Evolutionary conservation across 1,284 basidiomycete species (phyloP).

Genomic region (Inonotus hispidus): DNA sequence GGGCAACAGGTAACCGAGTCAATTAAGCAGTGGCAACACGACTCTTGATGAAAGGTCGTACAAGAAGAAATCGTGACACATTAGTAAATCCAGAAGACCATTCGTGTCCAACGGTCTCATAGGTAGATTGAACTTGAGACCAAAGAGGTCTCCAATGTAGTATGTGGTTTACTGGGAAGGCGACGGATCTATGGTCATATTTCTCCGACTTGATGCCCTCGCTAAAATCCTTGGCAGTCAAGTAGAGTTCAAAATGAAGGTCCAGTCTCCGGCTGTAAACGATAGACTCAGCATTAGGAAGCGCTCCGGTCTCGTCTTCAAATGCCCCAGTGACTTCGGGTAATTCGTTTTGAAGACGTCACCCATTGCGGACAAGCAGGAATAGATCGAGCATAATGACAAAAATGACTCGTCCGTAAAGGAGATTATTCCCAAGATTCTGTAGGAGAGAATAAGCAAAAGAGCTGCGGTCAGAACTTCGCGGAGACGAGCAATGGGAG

Average conservation of each 20-base stretch:
- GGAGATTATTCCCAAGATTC: no score
- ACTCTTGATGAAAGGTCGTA: neutral
- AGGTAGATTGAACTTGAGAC: neutral
- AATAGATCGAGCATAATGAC: no score
- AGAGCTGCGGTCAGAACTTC: neutral
- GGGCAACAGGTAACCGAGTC: neutral
- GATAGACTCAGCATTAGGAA: neutral
- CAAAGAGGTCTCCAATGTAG: neutral
- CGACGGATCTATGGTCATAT: neutral
- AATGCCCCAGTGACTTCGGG: no score
- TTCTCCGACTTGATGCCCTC: neutral
- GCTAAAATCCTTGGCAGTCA: neutral
- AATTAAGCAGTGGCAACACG: neutral
- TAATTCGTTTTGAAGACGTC: no score
- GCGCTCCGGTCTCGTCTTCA: neutral
- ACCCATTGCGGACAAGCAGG: no score
- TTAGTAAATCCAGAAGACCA: no score
- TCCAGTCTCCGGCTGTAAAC: neutral
- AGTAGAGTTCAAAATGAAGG: neutral
- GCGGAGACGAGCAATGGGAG: no score
- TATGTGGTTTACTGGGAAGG: neutral
- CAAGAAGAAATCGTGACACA: neutral
- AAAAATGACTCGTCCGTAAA: no score
- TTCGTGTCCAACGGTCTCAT: no score
- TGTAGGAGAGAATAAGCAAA: no score